phyloP scores from a whole-genome alignment of 2,329 filamentous ascomycete species.

The Alternaria angustiovoidea region DNA sequence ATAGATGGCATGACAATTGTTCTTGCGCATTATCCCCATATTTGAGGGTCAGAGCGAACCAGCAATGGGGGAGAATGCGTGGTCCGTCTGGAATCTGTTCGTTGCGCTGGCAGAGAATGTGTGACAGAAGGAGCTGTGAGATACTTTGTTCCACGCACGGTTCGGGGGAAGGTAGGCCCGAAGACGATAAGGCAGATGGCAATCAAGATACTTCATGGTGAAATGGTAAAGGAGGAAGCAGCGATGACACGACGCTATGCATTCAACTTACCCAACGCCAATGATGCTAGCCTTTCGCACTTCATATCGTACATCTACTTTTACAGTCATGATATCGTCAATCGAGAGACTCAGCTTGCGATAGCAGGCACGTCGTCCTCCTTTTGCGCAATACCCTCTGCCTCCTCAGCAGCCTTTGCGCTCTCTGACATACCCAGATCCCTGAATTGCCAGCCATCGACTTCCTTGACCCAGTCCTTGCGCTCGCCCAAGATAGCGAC shows the following conservation, averaged over 20 bases:
- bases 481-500: constrained; percentile 82
- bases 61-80: constrained; percentile 30
- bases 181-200: background rate
- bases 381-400: constrained; percentile 27
- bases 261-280: constrained; percentile 23
- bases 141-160: background rate
- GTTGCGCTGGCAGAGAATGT: constrained; percentile 31
- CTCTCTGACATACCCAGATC: constrained; percentile 70
- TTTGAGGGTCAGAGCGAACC: constrained; percentile 29
- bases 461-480: constrained; percentile 72
- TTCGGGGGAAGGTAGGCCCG: background rate
- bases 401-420: constrained; percentile 29
- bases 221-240: constrained; percentile 11
- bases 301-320: constrained; percentile 24
- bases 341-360: constrained; percentile 6
- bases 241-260: constrained; percentile 15
- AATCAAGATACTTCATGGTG: background rate
- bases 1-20: constrained; percentile 22
- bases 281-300: constrained; percentile 22
- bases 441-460: constrained; percentile 75
- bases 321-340: constrained; percentile 13
- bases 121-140: constrained; percentile 6
- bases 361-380: constrained; percentile 25
- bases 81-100: constrained; percentile 42
- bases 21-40: constrained; percentile 32